phyloP scores from a whole-genome alignment of 441 rosid species.

The Macaranga tanarius region DNA sequence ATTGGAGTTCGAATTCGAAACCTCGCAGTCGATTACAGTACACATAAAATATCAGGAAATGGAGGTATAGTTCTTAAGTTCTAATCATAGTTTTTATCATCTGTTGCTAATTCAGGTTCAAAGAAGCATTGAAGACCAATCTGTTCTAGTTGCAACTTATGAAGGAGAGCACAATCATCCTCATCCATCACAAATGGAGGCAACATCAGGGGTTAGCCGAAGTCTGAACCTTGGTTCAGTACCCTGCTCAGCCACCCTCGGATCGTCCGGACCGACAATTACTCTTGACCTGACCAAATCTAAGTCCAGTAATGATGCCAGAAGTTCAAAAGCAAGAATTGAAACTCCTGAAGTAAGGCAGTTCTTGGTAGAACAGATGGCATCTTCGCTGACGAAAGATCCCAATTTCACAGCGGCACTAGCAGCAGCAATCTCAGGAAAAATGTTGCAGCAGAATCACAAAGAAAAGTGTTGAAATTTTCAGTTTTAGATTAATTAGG shows the following conservation, averaged over 20 bases:
- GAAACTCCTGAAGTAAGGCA: conserved; percentile 57
- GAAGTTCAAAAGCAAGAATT: conserved; percentile 32
- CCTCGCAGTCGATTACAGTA: too few species aligned
- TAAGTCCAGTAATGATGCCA: conserved; percentile 35
- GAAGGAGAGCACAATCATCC: conserved; percentile 99
- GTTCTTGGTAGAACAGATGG: conserved; percentile 92
- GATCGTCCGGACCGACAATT: conserved; percentile 45
- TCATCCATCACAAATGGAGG: conserved; percentile 58
- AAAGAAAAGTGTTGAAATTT: conserved; percentile 31
- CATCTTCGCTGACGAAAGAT: conserved; percentile 85
- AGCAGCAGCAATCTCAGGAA: conserved; percentile 89
- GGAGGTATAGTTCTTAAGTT: background rate
- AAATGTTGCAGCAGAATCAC: conserved; percentile 46
- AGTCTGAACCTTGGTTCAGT: conserved; percentile 32
- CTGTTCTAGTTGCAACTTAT: conserved; percentile 83
- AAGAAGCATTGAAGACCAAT: conserved; percentile 85
- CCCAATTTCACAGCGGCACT: conserved; percentile 94
- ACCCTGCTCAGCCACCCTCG: conserved; percentile 41
- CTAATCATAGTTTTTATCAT: background rate
- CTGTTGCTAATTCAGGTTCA: conserved; percentile 58
- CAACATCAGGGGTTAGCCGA: conserved; percentile 48
- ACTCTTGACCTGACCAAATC: conserved; percentile 58
- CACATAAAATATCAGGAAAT: background rate
- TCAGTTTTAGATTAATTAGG: background rate
- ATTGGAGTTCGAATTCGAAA: too few species aligned